These are phyloP conservation scores for Capsella rubella DNA, from an alignment of 441 rosid genomes.

Conservation along the genomic window DNA sequence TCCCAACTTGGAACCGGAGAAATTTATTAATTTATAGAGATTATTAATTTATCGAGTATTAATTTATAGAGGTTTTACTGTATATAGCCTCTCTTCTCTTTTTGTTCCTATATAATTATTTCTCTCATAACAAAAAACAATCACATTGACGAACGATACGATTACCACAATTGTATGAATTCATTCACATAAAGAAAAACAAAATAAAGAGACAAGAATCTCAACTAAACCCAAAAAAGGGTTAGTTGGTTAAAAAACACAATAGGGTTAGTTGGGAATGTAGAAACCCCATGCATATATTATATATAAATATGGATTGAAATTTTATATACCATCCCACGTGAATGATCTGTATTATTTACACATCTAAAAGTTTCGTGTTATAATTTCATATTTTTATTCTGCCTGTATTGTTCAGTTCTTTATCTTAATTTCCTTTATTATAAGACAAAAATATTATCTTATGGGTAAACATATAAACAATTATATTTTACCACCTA, in stretches of 20 bases:
- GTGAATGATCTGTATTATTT: constrained; percentile 20
- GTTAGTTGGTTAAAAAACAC: constrained; percentile 31
- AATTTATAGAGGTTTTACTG: no score
- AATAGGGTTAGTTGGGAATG: constrained; percentile 35
- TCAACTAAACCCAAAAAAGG: constrained; percentile 31
- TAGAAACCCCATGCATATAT: constrained; percentile 24
- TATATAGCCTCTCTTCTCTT: not conserved
- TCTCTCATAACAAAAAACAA: not conserved
- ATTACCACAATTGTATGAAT: not conserved
- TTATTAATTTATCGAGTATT: no score
- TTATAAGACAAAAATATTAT: not conserved
- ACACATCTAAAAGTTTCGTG: constrained; percentile 2
- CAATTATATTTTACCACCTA: not conserved
- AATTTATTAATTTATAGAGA: no score
- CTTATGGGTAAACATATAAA: not conserved
- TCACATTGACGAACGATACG: not conserved
- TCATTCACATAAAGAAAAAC: not conserved
- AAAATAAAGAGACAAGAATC: constrained; percentile 4
- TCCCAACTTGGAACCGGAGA: no score
- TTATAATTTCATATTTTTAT: not conserved
- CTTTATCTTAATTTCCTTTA: not conserved
- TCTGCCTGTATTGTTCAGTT: constrained; percentile 10
- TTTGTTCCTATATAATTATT: not conserved
- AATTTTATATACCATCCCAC: constrained; percentile 28
- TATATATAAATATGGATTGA: not conserved